Base-by-base conservation (phyloP, 805 yeast species). In the Helenozyma rhizophorensis region DNA sequence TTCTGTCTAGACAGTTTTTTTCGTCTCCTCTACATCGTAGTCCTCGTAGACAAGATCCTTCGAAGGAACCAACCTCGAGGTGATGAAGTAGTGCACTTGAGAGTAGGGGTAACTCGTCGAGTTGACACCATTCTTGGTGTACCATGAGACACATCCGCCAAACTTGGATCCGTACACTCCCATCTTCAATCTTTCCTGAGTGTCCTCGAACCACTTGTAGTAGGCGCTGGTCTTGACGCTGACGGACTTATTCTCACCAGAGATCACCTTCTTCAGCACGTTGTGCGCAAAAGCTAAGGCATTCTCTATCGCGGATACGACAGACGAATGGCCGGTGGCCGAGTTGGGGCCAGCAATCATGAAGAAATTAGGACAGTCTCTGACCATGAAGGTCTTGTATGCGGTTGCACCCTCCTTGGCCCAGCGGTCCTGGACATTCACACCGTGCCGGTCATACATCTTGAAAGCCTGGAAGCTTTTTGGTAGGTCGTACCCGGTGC, bases 131-230 rank as follows among this genome's bases (percentile, higher is more conserved):
- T 39, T 48, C 21, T 43, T 34, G 2, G 58, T 15, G 34, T 64
- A 65, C 70, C 71, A 65, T n/a, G 67, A 53, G 9, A 43, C 44
- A 40, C 71, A 65, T 2, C 71, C 71, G 3, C 70, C 71, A 35
- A 58, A 60, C 3, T 42, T 35, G 7, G 62, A 47, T 3, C 71
- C 71, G 42, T 54, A 65, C 2, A 65, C 69, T 5, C 58, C 41
- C 28, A 38, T 43, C 23, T 31, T 34, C 38, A 63, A 54, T 23
- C 43, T 42, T 4, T 21, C 42, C 37, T 64, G 69, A 4, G 49
- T 40, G 6, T 35, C 45, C 6, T 39, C 38, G 34, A 53, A 51
- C 70, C 70, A 65, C 19, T 53, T 46, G 36, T 60, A 49, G 40
- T 63, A 64, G 10, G 50, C 58, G 14, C 48, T 43, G 12, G 53